Percentiles rank a stretch among this genome's conserved stretches.
Evolutionary conservation across 2,329 filamentous ascomycete species (phyloP).

Genomic region (Pestalotiopsis sp.): DNA sequence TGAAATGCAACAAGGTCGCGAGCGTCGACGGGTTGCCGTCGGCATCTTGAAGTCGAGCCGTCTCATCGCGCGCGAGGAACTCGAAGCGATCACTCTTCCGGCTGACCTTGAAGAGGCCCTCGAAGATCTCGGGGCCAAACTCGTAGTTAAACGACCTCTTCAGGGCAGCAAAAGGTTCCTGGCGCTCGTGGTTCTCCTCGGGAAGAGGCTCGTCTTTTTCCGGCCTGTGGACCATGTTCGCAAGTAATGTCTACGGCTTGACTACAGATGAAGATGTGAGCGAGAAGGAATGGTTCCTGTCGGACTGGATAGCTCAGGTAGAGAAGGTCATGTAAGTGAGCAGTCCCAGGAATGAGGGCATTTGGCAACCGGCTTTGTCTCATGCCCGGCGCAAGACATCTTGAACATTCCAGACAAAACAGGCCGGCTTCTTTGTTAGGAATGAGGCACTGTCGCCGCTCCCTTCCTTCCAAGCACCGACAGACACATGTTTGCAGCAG

Average conservation of each 20-base stretch:
- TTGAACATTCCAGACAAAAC: constrained; percentile 11
- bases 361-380: not conserved
- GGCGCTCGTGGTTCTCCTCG: constrained; percentile 17
- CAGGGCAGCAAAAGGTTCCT: constrained; percentile 14
- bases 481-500: not conserved
- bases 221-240: not conserved
- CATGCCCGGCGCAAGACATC: not conserved
- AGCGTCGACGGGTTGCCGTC: constrained; percentile 12
- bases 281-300: not conserved
- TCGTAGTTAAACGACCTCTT: constrained; percentile 25
- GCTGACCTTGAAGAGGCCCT: constrained; percentile 29
- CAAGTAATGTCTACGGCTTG: not conserved
- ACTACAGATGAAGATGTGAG: not conserved
- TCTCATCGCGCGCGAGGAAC: constrained; percentile 32
- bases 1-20: constrained; percentile 19
- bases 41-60: constrained; percentile 20
- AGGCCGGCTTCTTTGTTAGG: not conserved
- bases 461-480: not conserved
- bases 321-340: not conserved
- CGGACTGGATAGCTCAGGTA: not conserved
- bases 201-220: not conserved
- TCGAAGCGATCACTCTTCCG: constrained; percentile 27
- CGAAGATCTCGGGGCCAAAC: constrained; percentile 27
- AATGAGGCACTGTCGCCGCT: not conserved
- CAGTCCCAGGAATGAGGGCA: not conserved